These are phyloP conservation scores for Phoma herbarum DNA, from an alignment of 2,329 filamentous ascomycete genomes.

Conservation along the genomic window DNA sequence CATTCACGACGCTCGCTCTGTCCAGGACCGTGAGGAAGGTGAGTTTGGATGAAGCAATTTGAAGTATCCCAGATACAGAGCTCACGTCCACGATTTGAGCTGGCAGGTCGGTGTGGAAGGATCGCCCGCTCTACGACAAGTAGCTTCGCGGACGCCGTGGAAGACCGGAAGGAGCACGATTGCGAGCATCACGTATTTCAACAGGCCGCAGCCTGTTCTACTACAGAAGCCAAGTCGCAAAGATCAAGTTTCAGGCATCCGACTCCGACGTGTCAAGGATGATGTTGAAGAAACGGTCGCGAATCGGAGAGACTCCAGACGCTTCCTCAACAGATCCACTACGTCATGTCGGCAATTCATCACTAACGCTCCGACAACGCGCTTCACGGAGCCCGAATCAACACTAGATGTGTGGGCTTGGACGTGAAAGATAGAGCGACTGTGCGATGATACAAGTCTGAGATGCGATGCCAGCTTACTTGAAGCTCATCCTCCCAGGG, in stretches of 20 bases:
- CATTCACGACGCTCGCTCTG: too few relatives aligned
- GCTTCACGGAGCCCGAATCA: neutral
- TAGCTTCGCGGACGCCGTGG: neutral
- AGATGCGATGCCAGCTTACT: neutral
- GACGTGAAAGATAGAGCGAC: too few relatives aligned
- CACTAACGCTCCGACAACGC: neutral
- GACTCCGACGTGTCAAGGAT: neutral
- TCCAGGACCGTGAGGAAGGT: too few relatives aligned
- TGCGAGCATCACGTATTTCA: neutral
- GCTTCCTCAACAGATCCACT: neutral
- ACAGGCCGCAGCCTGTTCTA: neutral
- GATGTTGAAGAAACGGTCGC: too few relatives aligned
- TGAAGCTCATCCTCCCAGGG: neutral
- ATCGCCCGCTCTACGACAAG: neutral
- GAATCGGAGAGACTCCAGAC: neutral
- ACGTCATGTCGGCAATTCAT: slow-evolving; percentile 7
- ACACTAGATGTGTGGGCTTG: neutral
- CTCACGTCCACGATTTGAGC: neutral
- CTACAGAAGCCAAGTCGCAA: neutral
- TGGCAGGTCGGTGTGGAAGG: neutral
- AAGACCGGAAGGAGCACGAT: neutral
- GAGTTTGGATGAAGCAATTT: too few relatives aligned
- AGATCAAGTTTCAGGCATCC: neutral
- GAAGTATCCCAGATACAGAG: too few relatives aligned
- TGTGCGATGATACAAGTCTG: too few relatives aligned